Base-by-base conservation (phyloP, 1,139 yeast species). In the Pichia sp. region DNA sequence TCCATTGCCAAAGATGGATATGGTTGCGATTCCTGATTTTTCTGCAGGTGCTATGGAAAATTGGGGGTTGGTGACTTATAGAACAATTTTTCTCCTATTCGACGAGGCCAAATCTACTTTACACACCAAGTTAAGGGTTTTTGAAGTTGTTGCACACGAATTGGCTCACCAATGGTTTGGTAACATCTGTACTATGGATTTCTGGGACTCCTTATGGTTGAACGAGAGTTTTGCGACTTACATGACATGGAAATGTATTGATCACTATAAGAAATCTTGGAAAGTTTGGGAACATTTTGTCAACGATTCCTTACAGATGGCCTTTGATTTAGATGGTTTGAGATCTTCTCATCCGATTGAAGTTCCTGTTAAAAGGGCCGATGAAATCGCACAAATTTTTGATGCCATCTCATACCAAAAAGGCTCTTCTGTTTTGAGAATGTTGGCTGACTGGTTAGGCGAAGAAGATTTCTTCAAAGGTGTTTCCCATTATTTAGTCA, bases 111-210 rank as follows among this genome's bases (percentile, higher is more conserved):
- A 66, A 36, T 68, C 79, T 33, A 72, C 73, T 54, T 60, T 66
- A 37, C 65, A 65, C 43, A 69, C 73, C 36, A 67, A 71, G 52
- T 69, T 73, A 56, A 72, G 75, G 58, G 79, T 77, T 39, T 73
- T 81, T 28, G 78, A 77, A 53, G 81, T 77, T 40, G 77, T 77
- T 41, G 73, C 76, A 54, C 82, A 77, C 57, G 82, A 77, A 59
- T 65, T 76, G 53, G 81, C 81, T 27, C 82, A 77, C 63, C 81
- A 77, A 62, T 77, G 81, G 81, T 77, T 77, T 52, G 82, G 82
- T 52, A 73, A 77, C 55, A 70, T 76, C 60, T 80, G 77, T 49
- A 77, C 82, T 38, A 76, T 77, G 80, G 74, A 76, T 53, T 77
- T 75, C 68, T 77, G 82, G 82, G 80, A 77, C 54, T 81, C 77